Conservation (phyloP, 2,329 filamentous ascomycete genomes). For the Calonectria crousiana region DNA sequence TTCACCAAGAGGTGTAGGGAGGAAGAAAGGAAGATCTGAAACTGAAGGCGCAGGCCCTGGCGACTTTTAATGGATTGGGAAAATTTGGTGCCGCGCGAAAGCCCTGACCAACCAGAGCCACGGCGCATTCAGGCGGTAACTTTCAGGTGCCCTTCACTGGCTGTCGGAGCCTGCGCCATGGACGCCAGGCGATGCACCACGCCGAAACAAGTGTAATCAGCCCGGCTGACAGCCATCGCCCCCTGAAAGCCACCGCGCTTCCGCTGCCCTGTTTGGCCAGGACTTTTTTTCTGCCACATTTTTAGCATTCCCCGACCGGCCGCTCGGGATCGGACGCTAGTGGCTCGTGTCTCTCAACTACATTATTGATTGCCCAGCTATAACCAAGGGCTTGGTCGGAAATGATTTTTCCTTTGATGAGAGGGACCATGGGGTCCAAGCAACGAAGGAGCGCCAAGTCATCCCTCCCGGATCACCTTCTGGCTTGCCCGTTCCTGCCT, state of each 20-base stretch:
- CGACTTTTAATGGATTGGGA: slow-evolving; percentile 33
- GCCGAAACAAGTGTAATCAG: slow-evolving; percentile 16
- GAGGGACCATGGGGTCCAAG: background rate
- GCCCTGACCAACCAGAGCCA: slow-evolving; percentile 17
- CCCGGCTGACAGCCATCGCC: slow-evolving; percentile 17
- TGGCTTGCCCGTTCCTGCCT: slow-evolving; percentile 2
- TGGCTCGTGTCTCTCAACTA: background rate
- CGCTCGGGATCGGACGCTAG: slow-evolving; percentile 23
- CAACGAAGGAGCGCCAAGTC: slow-evolving; percentile 8
- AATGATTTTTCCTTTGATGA: slow-evolving; percentile 12
- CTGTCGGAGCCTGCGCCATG: slow-evolving; percentile 19
- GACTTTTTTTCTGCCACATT: background rate
- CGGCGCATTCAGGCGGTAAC: slow-evolving; percentile 5
- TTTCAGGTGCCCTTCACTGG: slow-evolving; percentile 20
- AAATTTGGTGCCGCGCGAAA: slow-evolving; percentile 34
- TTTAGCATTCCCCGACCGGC: slow-evolving; percentile 22
- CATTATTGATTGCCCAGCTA: background rate
- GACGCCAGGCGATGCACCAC: slow-evolving; percentile 9
- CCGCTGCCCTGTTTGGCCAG: slow-evolving; percentile 19
- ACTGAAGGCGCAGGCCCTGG: slow-evolving; percentile 9
- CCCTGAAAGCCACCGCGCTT: slow-evolving; percentile 1
- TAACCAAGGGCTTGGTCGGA: background rate
- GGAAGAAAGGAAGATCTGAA: slow-evolving; percentile 26
- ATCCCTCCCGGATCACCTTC: slow-evolving; percentile 6
- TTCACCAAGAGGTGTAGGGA: slow-evolving; percentile 47